phyloP scores from a whole-genome alignment of 768 basidiomycete species.

The Lepiota brunneoincarnata region DNA sequence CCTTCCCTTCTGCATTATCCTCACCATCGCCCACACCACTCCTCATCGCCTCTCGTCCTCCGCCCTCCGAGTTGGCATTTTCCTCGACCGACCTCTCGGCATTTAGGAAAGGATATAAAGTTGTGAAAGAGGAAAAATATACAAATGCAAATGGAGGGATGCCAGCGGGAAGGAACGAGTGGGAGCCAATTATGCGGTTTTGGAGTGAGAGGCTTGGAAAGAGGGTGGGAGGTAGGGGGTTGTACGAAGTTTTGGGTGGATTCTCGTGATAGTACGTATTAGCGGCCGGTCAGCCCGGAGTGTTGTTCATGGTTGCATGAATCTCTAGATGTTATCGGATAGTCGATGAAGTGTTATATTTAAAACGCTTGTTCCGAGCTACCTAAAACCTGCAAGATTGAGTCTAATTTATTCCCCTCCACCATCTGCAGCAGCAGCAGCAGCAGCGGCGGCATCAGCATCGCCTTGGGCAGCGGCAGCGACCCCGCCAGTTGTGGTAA shows the following conservation, averaged over 20 bases:
- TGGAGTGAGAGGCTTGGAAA: constrained; percentile 70
- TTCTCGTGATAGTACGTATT: not conserved
- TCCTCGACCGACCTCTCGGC: constrained; percentile 43
- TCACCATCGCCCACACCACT: constrained; percentile 56
- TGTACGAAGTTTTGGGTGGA: constrained; percentile 68
- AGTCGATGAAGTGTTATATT: not conserved
- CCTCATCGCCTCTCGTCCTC: constrained; percentile 54
- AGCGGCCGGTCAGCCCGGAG: not conserved
- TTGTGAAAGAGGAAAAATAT: constrained; percentile 48
- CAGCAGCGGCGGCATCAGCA: not conserved
- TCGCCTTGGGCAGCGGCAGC: not conserved
- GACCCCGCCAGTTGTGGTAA: not conserved
- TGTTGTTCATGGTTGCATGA: too few relatives aligned
- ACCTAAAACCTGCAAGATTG: not conserved
- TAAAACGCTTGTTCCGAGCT: not conserved
- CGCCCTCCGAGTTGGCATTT: constrained; percentile 43
- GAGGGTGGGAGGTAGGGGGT: constrained; percentile 50
- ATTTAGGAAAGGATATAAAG: constrained; percentile 59
- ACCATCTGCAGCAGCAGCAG: not conserved
- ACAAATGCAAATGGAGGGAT: constrained; percentile 52
- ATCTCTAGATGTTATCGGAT: not conserved
- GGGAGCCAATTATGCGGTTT: constrained; percentile 83
- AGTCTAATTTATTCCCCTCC: not conserved
- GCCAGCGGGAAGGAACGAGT: constrained; percentile 74
- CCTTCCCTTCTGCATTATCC: constrained; percentile 61